phyloP scores from a whole-genome alignment of 257 asterid genomes.

The Nicotiana obtusifolia region DNA sequence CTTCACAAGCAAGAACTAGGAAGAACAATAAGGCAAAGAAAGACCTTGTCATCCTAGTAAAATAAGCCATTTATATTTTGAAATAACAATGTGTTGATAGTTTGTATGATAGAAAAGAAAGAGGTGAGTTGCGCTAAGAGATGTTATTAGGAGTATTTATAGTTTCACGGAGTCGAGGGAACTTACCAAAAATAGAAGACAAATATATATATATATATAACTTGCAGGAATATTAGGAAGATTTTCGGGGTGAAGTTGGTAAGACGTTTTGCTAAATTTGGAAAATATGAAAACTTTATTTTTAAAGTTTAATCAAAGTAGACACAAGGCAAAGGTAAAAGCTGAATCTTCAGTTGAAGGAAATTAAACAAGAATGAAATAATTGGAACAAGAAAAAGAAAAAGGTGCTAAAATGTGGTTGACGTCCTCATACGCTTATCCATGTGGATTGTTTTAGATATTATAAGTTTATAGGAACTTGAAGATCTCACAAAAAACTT shows the following conservation, averaged over 20 bases:
- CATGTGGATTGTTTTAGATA: slow-evolving; percentile 28
- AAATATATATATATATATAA: not conserved
- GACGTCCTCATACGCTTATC: slow-evolving; percentile 15
- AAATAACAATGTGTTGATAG: not conserved
- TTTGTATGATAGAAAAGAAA: not conserved
- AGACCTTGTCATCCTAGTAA: not conserved
- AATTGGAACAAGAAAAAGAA: not conserved
- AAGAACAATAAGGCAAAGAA: slow-evolving; percentile 12
- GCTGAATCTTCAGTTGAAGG: not conserved
- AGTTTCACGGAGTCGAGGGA: not conserved
- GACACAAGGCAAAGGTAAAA: too few species aligned
- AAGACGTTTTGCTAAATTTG: slow-evolving; percentile 20
- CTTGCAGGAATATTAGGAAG: slow-evolving; percentile 15
- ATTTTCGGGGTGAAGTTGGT: slow-evolving; percentile 33
- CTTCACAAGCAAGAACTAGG: slow-evolving; percentile 14
- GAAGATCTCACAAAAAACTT: too few species aligned
- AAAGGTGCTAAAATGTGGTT: not conserved
- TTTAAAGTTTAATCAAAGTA: not conserved
- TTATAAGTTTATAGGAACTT: too few species aligned
- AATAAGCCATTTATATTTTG: slow-evolving; percentile 5
- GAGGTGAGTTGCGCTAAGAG: not conserved
- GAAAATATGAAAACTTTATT: not conserved
- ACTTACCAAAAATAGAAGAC: slow-evolving; percentile 30
- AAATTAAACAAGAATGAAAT: too few species aligned
- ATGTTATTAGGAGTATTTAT: not conserved